A percentile compares a stretch with the other conserved stretches of the same genome.
Conservation (phyloP, 2,329 filamentous ascomycete species). For the Knoxdaviesia proteae region DNA sequence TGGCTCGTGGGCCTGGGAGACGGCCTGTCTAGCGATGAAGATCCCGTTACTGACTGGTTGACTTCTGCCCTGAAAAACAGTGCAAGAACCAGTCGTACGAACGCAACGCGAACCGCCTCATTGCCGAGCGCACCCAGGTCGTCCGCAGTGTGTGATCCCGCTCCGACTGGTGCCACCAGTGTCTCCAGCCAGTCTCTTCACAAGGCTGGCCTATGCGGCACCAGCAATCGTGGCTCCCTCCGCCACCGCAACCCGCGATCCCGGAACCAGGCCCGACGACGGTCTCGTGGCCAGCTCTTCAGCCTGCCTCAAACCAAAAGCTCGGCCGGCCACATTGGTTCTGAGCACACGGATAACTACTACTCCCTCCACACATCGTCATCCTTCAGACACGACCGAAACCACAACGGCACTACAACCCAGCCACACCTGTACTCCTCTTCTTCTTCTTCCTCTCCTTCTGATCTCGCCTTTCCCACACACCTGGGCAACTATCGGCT, state of each 20-base stretch:
- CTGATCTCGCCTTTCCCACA: background rate
- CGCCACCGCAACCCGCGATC: too few relatives aligned
- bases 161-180: background rate
- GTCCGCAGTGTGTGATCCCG: constrained; percentile 61
- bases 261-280: constrained; percentile 5
- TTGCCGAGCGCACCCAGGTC: constrained; percentile 79
- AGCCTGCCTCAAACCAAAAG: too few relatives aligned
- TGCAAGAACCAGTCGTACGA: constrained; percentile 96
- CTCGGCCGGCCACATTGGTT: too few relatives aligned
- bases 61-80: constrained; percentile 16
- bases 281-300: background rate
- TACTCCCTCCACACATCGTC: background rate
- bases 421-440: background rate
- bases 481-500: background rate
- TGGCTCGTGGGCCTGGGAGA: constrained; percentile 21
- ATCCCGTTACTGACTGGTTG: constrained; percentile 15
- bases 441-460: background rate
- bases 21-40: constrained; percentile 12
- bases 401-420: background rate
- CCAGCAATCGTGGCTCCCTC: too few relatives aligned
- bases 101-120: constrained; percentile 78
- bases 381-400: background rate
- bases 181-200: background rate
- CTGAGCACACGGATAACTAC: background rate
- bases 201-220: background rate